phyloP scores from a whole-genome alignment of 2,329 filamentous ascomycete genomes.

The Xylaria arbuscula region DNA sequence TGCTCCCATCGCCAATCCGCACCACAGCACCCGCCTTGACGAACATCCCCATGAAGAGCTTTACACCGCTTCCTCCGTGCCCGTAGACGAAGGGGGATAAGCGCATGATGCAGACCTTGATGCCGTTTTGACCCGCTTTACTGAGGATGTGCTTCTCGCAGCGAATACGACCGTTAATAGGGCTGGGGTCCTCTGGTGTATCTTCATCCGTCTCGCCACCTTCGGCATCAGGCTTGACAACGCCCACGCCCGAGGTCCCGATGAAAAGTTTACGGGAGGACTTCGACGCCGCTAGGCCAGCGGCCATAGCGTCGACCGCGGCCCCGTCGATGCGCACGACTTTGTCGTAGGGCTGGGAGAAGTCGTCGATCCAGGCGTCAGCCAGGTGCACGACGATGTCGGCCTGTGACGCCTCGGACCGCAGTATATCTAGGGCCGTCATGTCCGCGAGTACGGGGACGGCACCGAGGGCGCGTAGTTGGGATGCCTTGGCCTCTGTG shows the following conservation, averaged over 20 bases:
- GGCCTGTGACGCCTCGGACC: conserved; percentile 52
- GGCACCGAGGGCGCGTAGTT: conserved; percentile 54
- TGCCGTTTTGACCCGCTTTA: conserved; percentile 45
- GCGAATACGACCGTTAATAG: conserved; percentile 44
- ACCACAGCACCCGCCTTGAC: conserved; percentile 49
- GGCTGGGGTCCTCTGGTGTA: conserved; percentile 36
- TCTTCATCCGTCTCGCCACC: conserved; percentile 49
- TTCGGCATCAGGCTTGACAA: conserved; percentile 42
- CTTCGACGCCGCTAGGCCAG: conserved; percentile 43
- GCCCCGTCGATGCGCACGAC: conserved; percentile 50
- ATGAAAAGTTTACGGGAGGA: conserved; percentile 50
- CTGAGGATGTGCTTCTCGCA: conserved; percentile 50
- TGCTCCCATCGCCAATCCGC: conserved; percentile 29
- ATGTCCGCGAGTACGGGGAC: conserved; percentile 56
- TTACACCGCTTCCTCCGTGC: conserved; percentile 53
- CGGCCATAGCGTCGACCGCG: conserved; percentile 54
- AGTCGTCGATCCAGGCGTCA: conserved; percentile 46
- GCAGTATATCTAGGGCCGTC: conserved; percentile 52
- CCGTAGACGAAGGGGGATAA: conserved; percentile 60
- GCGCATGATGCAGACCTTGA: conserved; percentile 53
- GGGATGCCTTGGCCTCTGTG: conserved; percentile 50
- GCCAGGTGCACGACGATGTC: conserved; percentile 60
- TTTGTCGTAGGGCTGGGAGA: conserved; percentile 44
- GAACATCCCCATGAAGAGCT: conserved; percentile 50
- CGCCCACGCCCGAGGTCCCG: conserved; percentile 50